These are phyloP conservation scores for Pontederia paniculata DNA, from an alignment of 176 grass and related monocot genomes.

Conservation along the genomic window DNA sequence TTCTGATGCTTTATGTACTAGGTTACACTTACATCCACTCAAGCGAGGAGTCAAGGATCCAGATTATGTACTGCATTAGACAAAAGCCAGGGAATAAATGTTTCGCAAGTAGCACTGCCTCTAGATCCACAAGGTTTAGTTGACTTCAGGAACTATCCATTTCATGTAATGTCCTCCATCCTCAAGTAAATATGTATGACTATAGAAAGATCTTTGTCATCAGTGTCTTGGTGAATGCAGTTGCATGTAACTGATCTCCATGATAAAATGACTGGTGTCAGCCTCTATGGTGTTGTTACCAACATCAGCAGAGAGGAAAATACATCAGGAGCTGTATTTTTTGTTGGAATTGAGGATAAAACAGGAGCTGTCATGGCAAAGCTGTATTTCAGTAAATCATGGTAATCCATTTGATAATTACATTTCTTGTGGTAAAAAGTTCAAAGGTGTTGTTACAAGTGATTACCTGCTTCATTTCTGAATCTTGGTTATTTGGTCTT, in stretches of 20 bases:
- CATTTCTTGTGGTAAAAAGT: conserved; percentile 1
- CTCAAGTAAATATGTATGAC: not conserved
- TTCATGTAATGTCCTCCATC: conserved; percentile 54
- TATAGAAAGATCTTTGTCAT: not conserved
- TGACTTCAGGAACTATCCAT: conserved; percentile 92
- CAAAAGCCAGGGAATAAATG: conserved; percentile 21
- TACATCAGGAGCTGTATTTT: conserved; percentile 35
- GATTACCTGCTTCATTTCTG: conserved; percentile 3
- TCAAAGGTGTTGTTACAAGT: not conserved
- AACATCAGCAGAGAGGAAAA: conserved; percentile 50
- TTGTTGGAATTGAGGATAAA: conserved; percentile 62
- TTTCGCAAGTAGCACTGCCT: conserved; percentile 68
- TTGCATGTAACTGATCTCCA: conserved; percentile 52
- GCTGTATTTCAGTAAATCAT: conserved; percentile 52
- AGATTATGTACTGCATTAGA: conserved; percentile 20
- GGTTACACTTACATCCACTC: conserved; percentile 74
- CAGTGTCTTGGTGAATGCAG: conserved; percentile 29
- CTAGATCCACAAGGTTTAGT: conserved; percentile 64
- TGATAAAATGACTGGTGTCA: conserved; percentile 71
- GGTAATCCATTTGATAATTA: conserved; percentile 32
- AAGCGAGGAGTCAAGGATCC: conserved; percentile 64
- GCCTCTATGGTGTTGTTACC: conserved; percentile 62
- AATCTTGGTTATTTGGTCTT: conserved; percentile 17
- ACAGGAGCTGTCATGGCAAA: conserved; percentile 57
- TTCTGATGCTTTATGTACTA: conserved; percentile 25